Evolutionary conservation across 2,329 filamentous ascomycete species (phyloP).

Genomic region (Anthostomella pinea): DNA sequence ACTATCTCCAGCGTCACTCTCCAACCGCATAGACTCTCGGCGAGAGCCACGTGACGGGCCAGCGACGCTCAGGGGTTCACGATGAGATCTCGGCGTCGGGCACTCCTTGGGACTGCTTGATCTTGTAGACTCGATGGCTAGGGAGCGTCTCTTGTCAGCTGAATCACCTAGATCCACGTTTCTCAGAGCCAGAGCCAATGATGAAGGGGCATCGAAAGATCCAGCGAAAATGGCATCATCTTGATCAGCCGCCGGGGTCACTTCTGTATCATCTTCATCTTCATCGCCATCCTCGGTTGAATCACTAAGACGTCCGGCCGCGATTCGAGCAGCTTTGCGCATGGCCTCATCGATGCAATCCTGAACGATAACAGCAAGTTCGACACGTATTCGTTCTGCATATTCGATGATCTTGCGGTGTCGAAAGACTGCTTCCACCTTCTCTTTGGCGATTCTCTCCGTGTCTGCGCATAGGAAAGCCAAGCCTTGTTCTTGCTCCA

Average conservation of each 20-base stretch:
- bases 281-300: constrained; percentile 64
- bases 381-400: constrained; percentile 88
- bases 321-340: constrained; percentile 83
- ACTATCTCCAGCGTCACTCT: constrained; percentile 81
- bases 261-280: constrained; percentile 37
- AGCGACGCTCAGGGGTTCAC: constrained; percentile 54
- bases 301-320: constrained; percentile 79
- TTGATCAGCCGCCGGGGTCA: constrained; percentile 38
- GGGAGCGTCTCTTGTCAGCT: constrained; percentile 47
- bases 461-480: constrained; percentile 87
- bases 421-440: constrained; percentile 89
- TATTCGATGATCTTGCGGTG: constrained; percentile 94
- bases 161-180: constrained; percentile 41
- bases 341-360: constrained; percentile 93
- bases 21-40: constrained; percentile 73
- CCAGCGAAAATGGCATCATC: constrained; percentile 55
- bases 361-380: constrained; percentile 89
- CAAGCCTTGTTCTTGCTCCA: constrained; percentile 91
- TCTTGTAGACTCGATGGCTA: constrained; percentile 70
- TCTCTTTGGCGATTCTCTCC: constrained; percentile 76
- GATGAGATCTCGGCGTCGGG: constrained; percentile 84
- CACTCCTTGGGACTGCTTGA: constrained; percentile 90
- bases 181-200: constrained; percentile 53
- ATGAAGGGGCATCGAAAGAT: constrained; percentile 57
- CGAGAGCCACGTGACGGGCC: constrained; percentile 63